Evolutionary conservation across 139 green algal species (phyloP).

Genomic region (Picochlorum sp.): DNA sequence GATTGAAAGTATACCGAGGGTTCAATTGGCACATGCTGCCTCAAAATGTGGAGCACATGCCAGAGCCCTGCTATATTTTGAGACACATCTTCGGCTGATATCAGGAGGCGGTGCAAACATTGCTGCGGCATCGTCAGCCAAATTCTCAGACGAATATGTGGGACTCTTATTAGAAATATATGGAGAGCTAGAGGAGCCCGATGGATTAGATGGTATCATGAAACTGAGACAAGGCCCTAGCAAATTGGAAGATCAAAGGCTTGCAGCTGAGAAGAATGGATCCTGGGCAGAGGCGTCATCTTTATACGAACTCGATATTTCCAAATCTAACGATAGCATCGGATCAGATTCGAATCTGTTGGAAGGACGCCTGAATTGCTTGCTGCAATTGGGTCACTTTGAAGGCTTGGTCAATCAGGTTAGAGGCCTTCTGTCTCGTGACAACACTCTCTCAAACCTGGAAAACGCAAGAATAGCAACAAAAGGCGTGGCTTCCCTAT

Average conservation of each 20-base stretch:
- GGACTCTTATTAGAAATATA: constrained; percentile 79
- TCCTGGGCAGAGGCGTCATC: constrained; percentile 76
- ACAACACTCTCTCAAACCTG: neutral
- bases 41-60: constrained; percentile 66
- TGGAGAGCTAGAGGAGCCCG: constrained; percentile 81
- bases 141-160: constrained; percentile 62
- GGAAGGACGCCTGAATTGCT: constrained; percentile 50
- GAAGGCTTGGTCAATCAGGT: constrained; percentile 71
- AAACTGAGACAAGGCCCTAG: constrained; percentile 52
- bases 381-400: constrained; percentile 71
- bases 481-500: constrained; percentile 34
- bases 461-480: constrained; percentile 43
- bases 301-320: constrained; percentile 66
- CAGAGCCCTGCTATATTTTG: constrained; percentile 78
- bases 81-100: constrained; percentile 57
- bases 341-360: neutral
- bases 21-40: constrained; percentile 36
- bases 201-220: constrained; percentile 71
- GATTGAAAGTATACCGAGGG: constrained; percentile 48
- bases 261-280: constrained; percentile 79
- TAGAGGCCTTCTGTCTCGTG: constrained; percentile 26
- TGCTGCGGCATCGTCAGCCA: constrained; percentile 19
- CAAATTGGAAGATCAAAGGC: constrained; percentile 39
- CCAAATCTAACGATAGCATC: neutral
- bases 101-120: constrained; percentile 69